Conservation (phyloP, 345 rosid species). For the Euphorbia peplus region DNA sequence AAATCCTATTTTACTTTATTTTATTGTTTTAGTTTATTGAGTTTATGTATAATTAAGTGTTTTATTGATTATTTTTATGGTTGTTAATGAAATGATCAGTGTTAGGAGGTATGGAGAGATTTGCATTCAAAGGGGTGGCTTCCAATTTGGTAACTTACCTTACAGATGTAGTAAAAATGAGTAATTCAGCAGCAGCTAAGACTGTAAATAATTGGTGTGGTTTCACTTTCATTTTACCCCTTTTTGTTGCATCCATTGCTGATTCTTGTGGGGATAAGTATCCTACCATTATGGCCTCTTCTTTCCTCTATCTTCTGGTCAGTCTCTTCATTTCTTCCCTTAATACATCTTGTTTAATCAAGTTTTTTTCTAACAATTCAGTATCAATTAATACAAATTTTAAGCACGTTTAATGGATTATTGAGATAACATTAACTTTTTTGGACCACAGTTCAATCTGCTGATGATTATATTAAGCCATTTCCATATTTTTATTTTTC, state of each 20-base stretch:
- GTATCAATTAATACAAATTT: too few species aligned
- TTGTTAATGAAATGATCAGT: constrained; percentile 31
- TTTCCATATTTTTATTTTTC: too few species aligned
- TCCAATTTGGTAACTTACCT: constrained; percentile 89
- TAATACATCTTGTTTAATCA: too few species aligned
- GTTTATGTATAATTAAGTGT: background rate
- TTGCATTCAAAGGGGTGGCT: constrained; percentile 94
- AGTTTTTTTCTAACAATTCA: too few species aligned
- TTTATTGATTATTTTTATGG: background rate
- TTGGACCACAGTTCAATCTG: too few species aligned
- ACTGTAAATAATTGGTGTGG: constrained; percentile 91
- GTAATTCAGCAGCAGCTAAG: constrained; percentile 84
- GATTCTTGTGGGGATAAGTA: constrained; percentile 79
- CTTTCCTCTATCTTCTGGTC: constrained; percentile 72
- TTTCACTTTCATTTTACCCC: constrained; percentile 77
- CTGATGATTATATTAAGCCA: too few species aligned
- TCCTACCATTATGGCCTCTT: constrained; percentile 68
- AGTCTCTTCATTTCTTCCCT: constrained; percentile 3
- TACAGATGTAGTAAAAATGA: constrained; percentile 75
- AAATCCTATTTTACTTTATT: background rate
- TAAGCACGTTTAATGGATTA: too few species aligned
- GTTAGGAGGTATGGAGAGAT: constrained; percentile 87
- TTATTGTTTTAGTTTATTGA: background rate
- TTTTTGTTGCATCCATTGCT: constrained; percentile 74
- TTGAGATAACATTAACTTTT: too few species aligned